Evolutionary conservation across 1,284 basidiomycete species (phyloP).

Genomic region (Ceratobasidium sp.): DNA sequence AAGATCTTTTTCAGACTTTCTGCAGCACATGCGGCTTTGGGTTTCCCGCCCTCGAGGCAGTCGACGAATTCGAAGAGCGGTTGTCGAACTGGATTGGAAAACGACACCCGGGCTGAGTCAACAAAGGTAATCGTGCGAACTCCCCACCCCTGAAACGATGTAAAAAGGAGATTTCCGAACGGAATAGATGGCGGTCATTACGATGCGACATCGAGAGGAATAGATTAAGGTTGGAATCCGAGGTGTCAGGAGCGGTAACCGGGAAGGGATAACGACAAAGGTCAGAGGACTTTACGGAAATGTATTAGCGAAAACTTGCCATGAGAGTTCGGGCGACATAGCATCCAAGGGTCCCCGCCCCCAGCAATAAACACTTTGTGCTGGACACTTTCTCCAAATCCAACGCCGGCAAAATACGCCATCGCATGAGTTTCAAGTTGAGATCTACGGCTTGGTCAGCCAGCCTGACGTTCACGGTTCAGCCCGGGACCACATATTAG

Average conservation of each 20-base stretch:
- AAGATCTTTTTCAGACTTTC: slow-evolving; percentile 89
- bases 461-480: slow-evolving; percentile 65
- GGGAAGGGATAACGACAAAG: not conserved
- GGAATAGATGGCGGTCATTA: not conserved
- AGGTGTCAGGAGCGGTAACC: not conserved
- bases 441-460: slow-evolving; percentile 97
- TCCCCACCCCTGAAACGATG: slow-evolving; percentile 84
- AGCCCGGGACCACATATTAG: not conserved
- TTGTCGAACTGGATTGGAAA: slow-evolving; percentile 97
- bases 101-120: slow-evolving; percentile 91
- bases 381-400: slow-evolving; percentile 88
- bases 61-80: slow-evolving; percentile 96
- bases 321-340: slow-evolving; percentile 93
- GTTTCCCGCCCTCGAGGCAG: slow-evolving; percentile 92
- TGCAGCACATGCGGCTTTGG: slow-evolving; percentile 94
- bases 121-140: slow-evolving; percentile 93
- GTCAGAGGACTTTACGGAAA: not conserved
- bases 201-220: not conserved
- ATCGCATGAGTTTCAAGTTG: slow-evolving; percentile 98
- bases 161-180: not conserved
- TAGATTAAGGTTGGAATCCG: slow-evolving; percentile 13
- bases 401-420: slow-evolving; percentile 93
- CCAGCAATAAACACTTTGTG: slow-evolving; percentile 88
- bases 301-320: slow-evolving; percentile 63
- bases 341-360: slow-evolving; percentile 96